Evolutionary conservation across 441 rosid genomes (phyloP), one percentile per base, ranked within the genome.

Genomic region (Flueggea neowawraea): DNA sequence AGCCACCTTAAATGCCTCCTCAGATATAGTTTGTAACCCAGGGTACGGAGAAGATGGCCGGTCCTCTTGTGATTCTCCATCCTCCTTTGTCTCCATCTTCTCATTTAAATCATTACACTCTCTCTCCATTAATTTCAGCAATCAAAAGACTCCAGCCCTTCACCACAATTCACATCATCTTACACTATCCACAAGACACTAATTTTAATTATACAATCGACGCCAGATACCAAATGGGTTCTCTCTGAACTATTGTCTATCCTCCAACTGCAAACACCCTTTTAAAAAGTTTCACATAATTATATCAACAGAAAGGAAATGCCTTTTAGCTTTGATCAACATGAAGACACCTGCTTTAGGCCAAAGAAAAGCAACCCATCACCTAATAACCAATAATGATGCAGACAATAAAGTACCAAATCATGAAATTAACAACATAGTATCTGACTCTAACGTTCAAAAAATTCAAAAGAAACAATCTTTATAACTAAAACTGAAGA

Each of bases 51-150:
- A 75, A 22, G 78, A 39, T 6, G 77, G 50, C 75, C 53, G 68
- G 32, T 79, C 82, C 61, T 73, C 84, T 58, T 73, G 74, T 57
- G 79, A 74, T 65, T 78, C 88, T 55, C 51, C 75, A 69, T 82
- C 93, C 71, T 80, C 81, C 39, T 73, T 78, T 60, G 70, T 66
- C 63, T 78, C 82, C 87, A 85, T 84, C 67, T 76, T 52, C 31
- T 55, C 61, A 33, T 70, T 68, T 50, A 77, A 72, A 9, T 68
- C 66, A 60, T 47, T 47, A 47, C 12, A 61, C 57, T 58, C 31
- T 60, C 32, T 57, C 53, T 61, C 50, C 69, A 15, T 64, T 45
- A 44, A 69, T 44, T 16, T 52, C 10, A 3, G 10, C 16, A 49
- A 41, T 52, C 50, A 12, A 55, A 55, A 61, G 52, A 16, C 56